Percentiles rank a stretch among this genome's conserved stretches.
Conservation (phyloP, 1,139 yeast species). For the Taphrina deformans region DNA sequence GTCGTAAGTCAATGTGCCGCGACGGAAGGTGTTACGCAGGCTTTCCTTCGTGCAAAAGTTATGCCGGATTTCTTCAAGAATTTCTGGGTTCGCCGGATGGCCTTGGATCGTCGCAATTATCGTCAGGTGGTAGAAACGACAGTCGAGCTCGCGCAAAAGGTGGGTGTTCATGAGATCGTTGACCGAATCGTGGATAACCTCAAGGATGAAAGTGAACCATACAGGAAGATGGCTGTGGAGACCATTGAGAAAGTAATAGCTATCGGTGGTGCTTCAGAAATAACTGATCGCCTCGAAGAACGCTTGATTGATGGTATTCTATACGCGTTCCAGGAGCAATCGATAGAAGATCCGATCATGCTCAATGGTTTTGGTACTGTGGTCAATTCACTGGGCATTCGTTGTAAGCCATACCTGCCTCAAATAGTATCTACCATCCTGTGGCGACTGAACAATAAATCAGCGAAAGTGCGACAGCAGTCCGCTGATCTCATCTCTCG, state of each 20-base stretch:
- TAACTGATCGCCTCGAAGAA: conserved; percentile 62
- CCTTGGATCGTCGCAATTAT: conserved; percentile 56
- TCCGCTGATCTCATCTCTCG: conserved; percentile 75
- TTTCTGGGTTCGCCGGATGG: conserved; percentile 65
- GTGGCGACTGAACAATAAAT: conserved; percentile 70
- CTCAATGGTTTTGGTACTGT: conserved; percentile 67
- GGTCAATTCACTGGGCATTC: conserved; percentile 63
- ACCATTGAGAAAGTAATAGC: conserved; percentile 57
- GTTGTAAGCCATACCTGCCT: conserved; percentile 73
- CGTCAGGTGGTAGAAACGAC: conserved; percentile 74
- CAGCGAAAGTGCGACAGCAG: conserved; percentile 75
- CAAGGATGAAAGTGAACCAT: conserved; percentile 80
- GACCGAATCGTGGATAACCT: conserved; percentile 60
- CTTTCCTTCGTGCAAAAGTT: conserved; percentile 54
- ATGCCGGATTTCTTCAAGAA: conserved; percentile 63
- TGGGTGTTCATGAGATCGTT: conserved; percentile 65
- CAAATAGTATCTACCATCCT: conserved; percentile 73
- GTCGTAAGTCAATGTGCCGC: conserved; percentile 61
- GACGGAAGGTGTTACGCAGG: conserved; percentile 55
- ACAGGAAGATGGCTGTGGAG: conserved; percentile 76
- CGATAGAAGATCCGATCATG: conserved; percentile 55
- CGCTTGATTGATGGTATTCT: conserved; percentile 76
- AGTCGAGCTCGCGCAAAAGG: conserved; percentile 61
- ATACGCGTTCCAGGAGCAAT: conserved; percentile 82
- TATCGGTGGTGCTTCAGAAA: conserved; percentile 54